Evolutionary conservation across 2,329 filamentous ascomycete species (phyloP).

Genomic region (Neobulgaria alba): DNA sequence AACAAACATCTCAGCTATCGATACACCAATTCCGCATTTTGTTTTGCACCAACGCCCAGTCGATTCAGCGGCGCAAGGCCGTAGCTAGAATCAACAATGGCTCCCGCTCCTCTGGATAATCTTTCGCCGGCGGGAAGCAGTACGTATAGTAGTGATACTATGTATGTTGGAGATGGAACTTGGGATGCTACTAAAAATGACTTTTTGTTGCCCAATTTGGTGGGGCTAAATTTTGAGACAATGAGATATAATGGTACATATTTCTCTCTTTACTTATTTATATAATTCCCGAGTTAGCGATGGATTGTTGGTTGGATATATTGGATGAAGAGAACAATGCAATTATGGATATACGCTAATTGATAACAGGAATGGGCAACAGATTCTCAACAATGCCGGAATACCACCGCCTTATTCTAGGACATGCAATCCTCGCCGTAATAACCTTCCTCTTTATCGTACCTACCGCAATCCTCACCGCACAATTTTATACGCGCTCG

Average conservation of each 20-base stretch:
- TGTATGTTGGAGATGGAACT: constrained; percentile 73
- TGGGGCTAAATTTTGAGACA: constrained; percentile 69
- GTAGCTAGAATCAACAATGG: too few relatives aligned
- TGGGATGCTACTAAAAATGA: constrained; percentile 72
- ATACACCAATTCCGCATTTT: too few relatives aligned
- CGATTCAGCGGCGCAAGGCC: too few relatives aligned
- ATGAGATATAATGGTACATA: constrained; percentile 72
- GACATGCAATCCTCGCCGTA: constrained; percentile 63
- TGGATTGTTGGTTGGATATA: too few relatives aligned
- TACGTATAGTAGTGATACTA: constrained; percentile 64
- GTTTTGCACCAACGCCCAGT: too few relatives aligned
- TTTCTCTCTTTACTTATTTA: too few relatives aligned
- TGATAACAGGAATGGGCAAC: constrained; percentile 61
- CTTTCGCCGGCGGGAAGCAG: constrained; percentile 55
- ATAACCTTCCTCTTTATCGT: constrained; percentile 68
- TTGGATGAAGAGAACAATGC: too few relatives aligned
- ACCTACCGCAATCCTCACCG: constrained; percentile 64
- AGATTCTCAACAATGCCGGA: constrained; percentile 60
- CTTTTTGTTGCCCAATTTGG: constrained; percentile 69
- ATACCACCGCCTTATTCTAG: constrained; percentile 63
- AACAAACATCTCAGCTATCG: too few relatives aligned
- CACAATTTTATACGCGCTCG: constrained; percentile 59
- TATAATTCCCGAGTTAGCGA: too few relatives aligned
- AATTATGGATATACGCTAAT: not conserved
- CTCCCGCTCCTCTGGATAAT: constrained; percentile 17